A percentile compares a stretch with the other conserved stretches of the same genome.
Evolutionary conservation across 2,329 filamentous ascomycete genomes (phyloP).

Genomic region (Fusarium sacchari): DNA sequence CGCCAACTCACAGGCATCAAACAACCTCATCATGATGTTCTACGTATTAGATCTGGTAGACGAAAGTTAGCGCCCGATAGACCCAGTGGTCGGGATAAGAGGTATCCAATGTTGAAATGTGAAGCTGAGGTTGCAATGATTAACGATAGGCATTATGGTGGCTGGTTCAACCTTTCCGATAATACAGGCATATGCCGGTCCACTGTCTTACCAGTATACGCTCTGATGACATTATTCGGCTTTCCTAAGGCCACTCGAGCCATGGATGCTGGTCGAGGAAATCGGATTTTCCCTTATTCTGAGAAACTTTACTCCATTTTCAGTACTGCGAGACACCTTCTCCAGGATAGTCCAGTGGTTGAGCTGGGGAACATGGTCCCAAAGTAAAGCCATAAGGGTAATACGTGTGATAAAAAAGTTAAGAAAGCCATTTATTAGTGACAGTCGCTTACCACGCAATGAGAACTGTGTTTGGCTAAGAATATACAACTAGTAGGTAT

Average conservation of each 20-base stretch:
- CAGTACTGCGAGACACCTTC: no score
- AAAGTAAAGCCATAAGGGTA: neutral
- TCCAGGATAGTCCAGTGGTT: neutral
- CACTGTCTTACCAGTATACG: neutral
- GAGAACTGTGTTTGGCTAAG: neutral
- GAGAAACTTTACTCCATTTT: neutral
- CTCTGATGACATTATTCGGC: neutral
- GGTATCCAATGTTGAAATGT: neutral
- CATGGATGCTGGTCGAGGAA: neutral
- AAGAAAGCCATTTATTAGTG: neutral
- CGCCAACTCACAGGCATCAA: neutral
- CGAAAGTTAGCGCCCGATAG: neutral
- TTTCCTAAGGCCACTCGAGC: neutral
- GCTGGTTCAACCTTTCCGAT: conserved; percentile 8
- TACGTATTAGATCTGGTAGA: neutral
- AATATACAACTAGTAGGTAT: neutral
- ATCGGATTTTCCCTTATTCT: neutral
- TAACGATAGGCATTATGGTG: neutral
- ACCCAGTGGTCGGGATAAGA: neutral
- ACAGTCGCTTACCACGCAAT: no score
- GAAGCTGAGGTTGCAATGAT: conserved; percentile 1
- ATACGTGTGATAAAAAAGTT: neutral
- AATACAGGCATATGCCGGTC: conserved; percentile 11
- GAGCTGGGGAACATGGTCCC: neutral
- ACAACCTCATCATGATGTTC: neutral